Evolutionary conservation across 257 asterid species (phyloP), one percentile per base, ranked within the genome.

Genomic region (Nicotiana undulata): DNA sequence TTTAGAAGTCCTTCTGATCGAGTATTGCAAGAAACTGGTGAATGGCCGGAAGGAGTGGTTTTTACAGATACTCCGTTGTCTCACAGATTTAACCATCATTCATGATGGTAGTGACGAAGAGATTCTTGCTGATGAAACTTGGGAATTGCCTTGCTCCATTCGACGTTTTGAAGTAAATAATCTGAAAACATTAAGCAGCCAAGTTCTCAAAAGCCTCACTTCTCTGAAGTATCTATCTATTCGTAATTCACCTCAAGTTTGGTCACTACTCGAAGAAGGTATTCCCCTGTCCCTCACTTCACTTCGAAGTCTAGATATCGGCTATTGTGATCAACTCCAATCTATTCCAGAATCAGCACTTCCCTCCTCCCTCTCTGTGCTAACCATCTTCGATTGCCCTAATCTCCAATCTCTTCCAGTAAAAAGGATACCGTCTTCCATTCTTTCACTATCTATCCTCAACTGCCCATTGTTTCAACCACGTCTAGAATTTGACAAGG

Each of bases 71-170:
- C 75, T 72, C 17, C 63, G 24, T 6, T n/a, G 22, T 70, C 83
- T 58, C 31, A 5, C 3, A 0, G 0, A 0, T 5, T 28, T 40
- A 0, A 0, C 0, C 0, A 9, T 81, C 37, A 0, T 0, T 0
- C 13, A 24, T 3, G 18, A 31, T 55, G 75, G 26, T 0, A 4
- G 8, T 16, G 59, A 17, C 2, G 59, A 2, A 16, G 79, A 24
- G 79, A 20, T 18, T 12, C 20, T 64, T 16, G 51, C 6, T 22
- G 34, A 22, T 0, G 59, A 24, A 18, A 60, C 37, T 6, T 56
- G 34, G 51, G 29, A 15, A 44, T 28, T 70, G 52, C 80, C 61
- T 70, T 70, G 9, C 61, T 34, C 61, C 1, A 68, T 72, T 60
- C 20, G 1, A 20, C 1, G 6, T 5, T 67, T 82, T 18, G 0